phyloP scores from a whole-genome alignment of 2,329 filamentous ascomycete species.

The Fusarium transvaalense region DNA sequence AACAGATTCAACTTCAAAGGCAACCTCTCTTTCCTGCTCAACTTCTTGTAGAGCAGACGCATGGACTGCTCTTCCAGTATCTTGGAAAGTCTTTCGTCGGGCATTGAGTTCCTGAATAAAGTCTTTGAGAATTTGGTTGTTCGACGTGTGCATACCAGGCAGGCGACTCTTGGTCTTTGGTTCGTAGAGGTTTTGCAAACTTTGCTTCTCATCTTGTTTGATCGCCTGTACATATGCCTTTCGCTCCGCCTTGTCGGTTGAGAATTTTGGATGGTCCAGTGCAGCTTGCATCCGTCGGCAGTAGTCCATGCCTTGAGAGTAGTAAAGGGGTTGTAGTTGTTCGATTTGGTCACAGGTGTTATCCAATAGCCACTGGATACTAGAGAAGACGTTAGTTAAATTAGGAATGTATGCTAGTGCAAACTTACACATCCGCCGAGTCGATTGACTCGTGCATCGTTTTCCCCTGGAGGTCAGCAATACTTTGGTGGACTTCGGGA shows the following conservation, averaged over 20 bases:
- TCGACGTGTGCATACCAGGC: constrained; percentile 18
- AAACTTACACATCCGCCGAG: constrained; percentile 51
- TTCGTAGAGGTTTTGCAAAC: constrained; percentile 70
- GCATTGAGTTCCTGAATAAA: constrained; percentile 43
- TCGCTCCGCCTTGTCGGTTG: constrained; percentile 55
- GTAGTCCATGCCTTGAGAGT: constrained; percentile 71
- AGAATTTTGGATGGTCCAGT: constrained; percentile 58
- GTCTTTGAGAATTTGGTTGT: constrained; percentile 25
- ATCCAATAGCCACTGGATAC: constrained; percentile 68
- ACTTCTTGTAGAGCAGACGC: constrained; percentile 70
- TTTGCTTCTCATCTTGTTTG: constrained; percentile 66
- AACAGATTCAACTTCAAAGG: constrained; percentile 67
- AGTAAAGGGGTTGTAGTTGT: constrained; percentile 69
- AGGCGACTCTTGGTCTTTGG: constrained; percentile 41
- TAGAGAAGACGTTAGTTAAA: constrained; percentile 16
- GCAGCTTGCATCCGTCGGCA: constrained; percentile 66
- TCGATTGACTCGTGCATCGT: constrained; percentile 42
- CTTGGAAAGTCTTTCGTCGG: constrained; percentile 42
- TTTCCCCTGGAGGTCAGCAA: constrained; percentile 59
- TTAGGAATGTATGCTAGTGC: neutral
- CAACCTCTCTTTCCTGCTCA: constrained; percentile 69
- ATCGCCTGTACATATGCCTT: constrained; percentile 50
- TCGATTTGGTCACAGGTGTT: constrained; percentile 72
- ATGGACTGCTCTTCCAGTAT: constrained; percentile 52
- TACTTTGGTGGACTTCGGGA: constrained; percentile 72